Conservation (phyloP, 495 filamentous ascomycete genomes). For the Zalerion maritima region DNA sequence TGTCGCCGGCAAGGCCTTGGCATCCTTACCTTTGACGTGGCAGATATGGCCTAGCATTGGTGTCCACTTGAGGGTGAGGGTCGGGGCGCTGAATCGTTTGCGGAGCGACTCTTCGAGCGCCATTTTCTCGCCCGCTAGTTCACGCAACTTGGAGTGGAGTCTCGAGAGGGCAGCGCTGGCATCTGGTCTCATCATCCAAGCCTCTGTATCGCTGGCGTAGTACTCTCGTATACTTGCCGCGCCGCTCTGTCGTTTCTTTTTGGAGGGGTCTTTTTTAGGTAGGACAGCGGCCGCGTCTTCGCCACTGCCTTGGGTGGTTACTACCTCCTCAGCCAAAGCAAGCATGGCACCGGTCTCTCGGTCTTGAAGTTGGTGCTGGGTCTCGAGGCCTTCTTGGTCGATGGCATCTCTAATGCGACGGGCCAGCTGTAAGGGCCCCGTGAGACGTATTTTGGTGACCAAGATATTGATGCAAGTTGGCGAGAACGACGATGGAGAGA, state of each 20-base stretch:
- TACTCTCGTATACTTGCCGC: slow-evolving; percentile 23
- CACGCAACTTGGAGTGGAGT: slow-evolving; percentile 51
- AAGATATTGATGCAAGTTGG: slow-evolving; percentile 35
- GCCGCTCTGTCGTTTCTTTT: slow-evolving; percentile 15
- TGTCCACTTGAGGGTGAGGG: slow-evolving; percentile 68
- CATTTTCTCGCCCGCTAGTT: slow-evolving; percentile 41
- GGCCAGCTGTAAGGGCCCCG: slow-evolving; percentile 54
- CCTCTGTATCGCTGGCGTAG: slow-evolving; percentile 42
- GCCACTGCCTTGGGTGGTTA: slow-evolving; percentile 40
- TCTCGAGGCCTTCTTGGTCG: slow-evolving; percentile 79
- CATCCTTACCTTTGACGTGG: slow-evolving; percentile 76
- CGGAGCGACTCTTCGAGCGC: slow-evolving; percentile 46
- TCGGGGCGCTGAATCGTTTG: slow-evolving; percentile 29
- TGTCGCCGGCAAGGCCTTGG: slow-evolving; percentile 15
- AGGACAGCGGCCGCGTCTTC: slow-evolving; percentile 23
- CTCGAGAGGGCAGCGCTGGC: slow-evolving; percentile 50
- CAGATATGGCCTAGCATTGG: slow-evolving; percentile 75
- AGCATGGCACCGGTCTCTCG: slow-evolving; percentile 52
- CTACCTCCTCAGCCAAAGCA: slow-evolving; percentile 50
- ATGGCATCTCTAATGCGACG: slow-evolving; percentile 59
- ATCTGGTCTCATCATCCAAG: slow-evolving; percentile 74
- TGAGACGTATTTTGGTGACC: slow-evolving; percentile 47
- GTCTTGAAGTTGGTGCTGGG: slow-evolving; percentile 64
- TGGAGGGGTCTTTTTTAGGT: slow-evolving; percentile 22
- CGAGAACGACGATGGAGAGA: neutral